A percentile compares a stretch with the other conserved stretches of the same genome.
phyloP scores from a whole-genome alignment of 2,329 filamentous ascomycete genomes.

The Ophiosphaerella herpotricha region DNA sequence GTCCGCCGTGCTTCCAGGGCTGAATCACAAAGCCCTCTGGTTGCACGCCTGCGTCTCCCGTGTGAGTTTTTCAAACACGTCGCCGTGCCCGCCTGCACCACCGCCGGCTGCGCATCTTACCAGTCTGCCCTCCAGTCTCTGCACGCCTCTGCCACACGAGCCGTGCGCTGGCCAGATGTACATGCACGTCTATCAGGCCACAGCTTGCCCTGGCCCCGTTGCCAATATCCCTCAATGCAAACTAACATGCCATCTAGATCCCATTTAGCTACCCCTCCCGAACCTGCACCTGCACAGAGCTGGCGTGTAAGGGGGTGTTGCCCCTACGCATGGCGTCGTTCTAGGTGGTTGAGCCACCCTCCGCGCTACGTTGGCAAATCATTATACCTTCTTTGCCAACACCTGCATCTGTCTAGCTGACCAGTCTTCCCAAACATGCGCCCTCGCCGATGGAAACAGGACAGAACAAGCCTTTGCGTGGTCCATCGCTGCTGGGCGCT shows the following conservation, averaged over 20 bases:
- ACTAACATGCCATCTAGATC: conserved; percentile 15
- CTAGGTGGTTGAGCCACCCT: conserved; percentile 22
- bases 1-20: conserved; percentile 7
- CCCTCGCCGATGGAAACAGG: conserved; percentile 22
- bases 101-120: conserved; percentile 16
- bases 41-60: too few relatives aligned
- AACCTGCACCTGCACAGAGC: conserved; percentile 14
- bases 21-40: neutral
- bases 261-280: conserved; percentile 15
- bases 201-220: too few relatives aligned
- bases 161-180: too few relatives aligned
- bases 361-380: conserved; percentile 17
- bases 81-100: conserved; percentile 21
- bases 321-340: conserved; percentile 26
- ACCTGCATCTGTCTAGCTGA: conserved; percentile 16
- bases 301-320: conserved; percentile 16
- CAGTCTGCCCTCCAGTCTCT: conserved; percentile 4
- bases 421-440: conserved; percentile 2
- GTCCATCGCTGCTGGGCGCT: conserved; percentile 28
- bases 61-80: conserved; percentile 6
- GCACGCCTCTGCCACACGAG: too few relatives aligned
- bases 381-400: neutral
- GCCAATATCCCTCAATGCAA: conserved; percentile 25
- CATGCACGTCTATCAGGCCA: conserved; percentile 7
- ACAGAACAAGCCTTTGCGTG: conserved; percentile 15